Percentiles rank a stretch among this genome's conserved stretches.
phyloP scores from a whole-genome alignment of 2,329 filamentous ascomycete species.

The Microdochium paspali region DNA sequence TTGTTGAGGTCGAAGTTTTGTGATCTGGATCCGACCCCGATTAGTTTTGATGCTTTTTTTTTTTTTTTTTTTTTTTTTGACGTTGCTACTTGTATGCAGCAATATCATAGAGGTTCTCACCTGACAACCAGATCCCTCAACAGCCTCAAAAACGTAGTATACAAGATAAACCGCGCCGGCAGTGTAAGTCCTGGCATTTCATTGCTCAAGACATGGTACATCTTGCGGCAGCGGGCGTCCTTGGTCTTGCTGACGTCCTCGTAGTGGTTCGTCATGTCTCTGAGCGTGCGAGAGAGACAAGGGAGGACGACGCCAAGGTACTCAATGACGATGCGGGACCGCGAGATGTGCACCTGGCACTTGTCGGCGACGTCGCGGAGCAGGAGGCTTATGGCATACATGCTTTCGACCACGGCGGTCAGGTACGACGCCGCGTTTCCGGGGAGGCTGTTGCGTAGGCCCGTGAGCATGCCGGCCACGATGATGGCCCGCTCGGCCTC shows the following conservation, averaged over 20 bases:
- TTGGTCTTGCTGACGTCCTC: conserved; percentile 37
- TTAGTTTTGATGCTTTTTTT: too few relatives aligned
- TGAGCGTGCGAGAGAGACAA: conserved; percentile 40
- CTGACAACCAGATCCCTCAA: conserved; percentile 41
- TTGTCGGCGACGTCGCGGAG: conserved; percentile 46
- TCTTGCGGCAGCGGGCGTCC: conserved; percentile 45
- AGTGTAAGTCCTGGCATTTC: conserved; percentile 42
- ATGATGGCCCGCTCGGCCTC: conserved; percentile 44
- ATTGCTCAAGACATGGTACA: conserved; percentile 46
- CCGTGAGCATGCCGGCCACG: conserved; percentile 36
- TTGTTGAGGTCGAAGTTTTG: conserved; percentile 46
- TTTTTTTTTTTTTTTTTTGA: too few relatives aligned
- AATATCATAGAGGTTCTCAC: conserved; percentile 28
- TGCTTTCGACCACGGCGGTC: conserved; percentile 35
- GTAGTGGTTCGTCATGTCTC: conserved; percentile 42
- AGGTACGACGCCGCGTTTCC: conserved; percentile 36
- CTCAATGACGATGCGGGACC: conserved; percentile 40
- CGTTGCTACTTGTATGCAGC: too few relatives aligned
- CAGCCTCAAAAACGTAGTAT: conserved; percentile 42
- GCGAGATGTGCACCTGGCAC: conserved; percentile 38
- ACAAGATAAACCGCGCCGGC: conserved; percentile 43
- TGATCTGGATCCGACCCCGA: conserved; percentile 21
- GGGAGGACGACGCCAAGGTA: conserved; percentile 48
- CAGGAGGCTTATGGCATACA: conserved; percentile 30
- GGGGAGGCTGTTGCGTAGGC: conserved; percentile 33